These are phyloP conservation scores for Thielaviopsis cerberus DNA, from an alignment of 2,329 filamentous ascomycete species.

Conservation along the genomic window DNA sequence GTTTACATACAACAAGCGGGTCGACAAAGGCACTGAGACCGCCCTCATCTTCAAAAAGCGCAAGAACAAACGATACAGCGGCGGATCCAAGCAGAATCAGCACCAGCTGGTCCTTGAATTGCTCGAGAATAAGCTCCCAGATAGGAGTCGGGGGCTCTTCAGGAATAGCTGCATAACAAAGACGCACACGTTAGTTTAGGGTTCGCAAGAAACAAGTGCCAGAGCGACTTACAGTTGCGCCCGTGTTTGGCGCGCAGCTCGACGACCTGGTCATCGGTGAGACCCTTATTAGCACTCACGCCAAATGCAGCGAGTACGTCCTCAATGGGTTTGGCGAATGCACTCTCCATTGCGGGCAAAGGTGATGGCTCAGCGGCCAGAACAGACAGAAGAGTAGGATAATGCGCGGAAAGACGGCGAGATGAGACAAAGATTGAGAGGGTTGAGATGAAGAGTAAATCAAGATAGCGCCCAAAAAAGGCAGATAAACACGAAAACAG, in stretches of 20 bases:
- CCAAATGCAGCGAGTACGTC: slow-evolving; percentile 41
- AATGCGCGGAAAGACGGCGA: not conserved
- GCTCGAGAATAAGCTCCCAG: slow-evolving; percentile 91
- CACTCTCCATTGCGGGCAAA: slow-evolving; percentile 36
- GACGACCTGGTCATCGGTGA: slow-evolving; percentile 40
- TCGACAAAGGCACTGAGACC: slow-evolving; percentile 97
- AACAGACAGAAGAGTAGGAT: not conserved
- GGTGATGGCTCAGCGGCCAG: slow-evolving; percentile 2
- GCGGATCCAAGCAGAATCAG: slow-evolving; percentile 86
- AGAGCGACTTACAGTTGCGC: slow-evolving; percentile 36
- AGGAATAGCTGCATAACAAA: slow-evolving; percentile 29
- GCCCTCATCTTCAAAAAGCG: slow-evolving; percentile 79
- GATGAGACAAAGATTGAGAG: not conserved
- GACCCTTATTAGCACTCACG: slow-evolving; percentile 35
- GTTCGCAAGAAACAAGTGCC: not conserved
- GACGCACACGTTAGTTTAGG: slow-evolving; percentile 6
- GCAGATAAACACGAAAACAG: not conserved
- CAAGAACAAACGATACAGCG: slow-evolving; percentile 79
- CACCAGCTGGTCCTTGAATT: slow-evolving; percentile 98
- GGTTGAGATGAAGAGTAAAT: not conserved
- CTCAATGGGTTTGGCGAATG: slow-evolving; percentile 38
- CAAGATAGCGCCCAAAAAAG: not conserved
- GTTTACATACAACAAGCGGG: slow-evolving; percentile 64
- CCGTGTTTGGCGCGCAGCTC: slow-evolving; percentile 40
- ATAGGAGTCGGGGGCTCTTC: slow-evolving; percentile 92